A percentile compares a stretch with the other conserved stretches of the same genome.
Conservation (phyloP, 495 filamentous ascomycete species). For the Aspergillus sparsus region DNA sequence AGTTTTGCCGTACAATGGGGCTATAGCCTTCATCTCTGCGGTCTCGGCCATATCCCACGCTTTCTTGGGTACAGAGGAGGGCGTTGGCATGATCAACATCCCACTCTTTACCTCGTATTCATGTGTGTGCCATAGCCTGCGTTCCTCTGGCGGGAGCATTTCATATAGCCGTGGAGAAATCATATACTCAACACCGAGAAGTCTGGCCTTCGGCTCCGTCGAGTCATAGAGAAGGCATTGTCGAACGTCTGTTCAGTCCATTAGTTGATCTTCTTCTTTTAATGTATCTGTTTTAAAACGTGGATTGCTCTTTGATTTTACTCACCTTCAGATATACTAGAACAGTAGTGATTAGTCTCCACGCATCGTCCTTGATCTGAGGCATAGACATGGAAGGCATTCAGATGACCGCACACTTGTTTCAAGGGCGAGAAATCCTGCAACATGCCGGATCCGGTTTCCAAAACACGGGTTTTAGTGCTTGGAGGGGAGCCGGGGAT, state of each 20-base stretch:
- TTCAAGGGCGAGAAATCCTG: slow-evolving; percentile 75
- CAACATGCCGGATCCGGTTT: neutral
- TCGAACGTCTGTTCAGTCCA: slow-evolving; percentile 53
- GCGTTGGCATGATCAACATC: slow-evolving; percentile 81
- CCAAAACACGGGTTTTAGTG: too few relatives aligned
- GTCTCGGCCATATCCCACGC: slow-evolving; percentile 77
- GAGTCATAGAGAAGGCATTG: slow-evolving; percentile 89
- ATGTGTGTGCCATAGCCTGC: slow-evolving; percentile 76
- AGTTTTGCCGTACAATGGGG: slow-evolving; percentile 80
- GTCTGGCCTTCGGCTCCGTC: slow-evolving; percentile 60
- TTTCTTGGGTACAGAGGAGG: slow-evolving; percentile 44
- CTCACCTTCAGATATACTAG: slow-evolving; percentile 68
- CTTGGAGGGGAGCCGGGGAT: too few relatives aligned
- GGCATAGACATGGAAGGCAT: slow-evolving; percentile 83
- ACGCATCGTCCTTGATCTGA: slow-evolving; percentile 66
- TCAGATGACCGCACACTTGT: slow-evolving; percentile 78
- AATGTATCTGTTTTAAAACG: too few relatives aligned
- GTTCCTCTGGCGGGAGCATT: slow-evolving; percentile 64
- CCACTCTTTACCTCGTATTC: slow-evolving; percentile 87
- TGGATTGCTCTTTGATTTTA: neutral
- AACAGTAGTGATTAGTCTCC: slow-evolving; percentile 85
- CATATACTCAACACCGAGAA: slow-evolving; percentile 95
- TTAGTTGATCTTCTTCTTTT: neutral
- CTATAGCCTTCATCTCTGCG: slow-evolving; percentile 73
- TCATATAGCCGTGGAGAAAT: slow-evolving; percentile 69